These are phyloP conservation scores for Flaveria robusta DNA, from an alignment of 129 eudicot species.

Conservation along the genomic window DNA sequence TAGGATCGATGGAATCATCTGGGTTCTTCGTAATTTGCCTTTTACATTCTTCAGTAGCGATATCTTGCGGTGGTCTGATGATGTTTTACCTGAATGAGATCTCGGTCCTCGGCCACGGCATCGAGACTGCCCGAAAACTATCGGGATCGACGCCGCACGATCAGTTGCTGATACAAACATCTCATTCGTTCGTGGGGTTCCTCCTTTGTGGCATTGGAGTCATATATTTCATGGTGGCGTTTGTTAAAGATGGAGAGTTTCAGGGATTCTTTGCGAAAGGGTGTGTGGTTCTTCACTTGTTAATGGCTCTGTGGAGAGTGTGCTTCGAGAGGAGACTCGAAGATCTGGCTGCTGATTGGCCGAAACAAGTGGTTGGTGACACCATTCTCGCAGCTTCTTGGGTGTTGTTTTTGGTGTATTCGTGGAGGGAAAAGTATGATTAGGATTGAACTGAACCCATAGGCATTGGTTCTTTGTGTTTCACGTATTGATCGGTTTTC, in stretches of 20 bases:
- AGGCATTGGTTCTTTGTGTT: neutral
- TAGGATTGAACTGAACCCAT: neutral
- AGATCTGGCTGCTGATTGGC: slow-evolving; percentile 71
- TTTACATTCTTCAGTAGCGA: slow-evolving; percentile 53
- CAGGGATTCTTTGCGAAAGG: slow-evolving; percentile 83
- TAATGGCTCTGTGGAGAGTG: slow-evolving; percentile 72
- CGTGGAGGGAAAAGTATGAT: slow-evolving; percentile 78
- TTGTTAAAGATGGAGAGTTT: slow-evolving; percentile 69
- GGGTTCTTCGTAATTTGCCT: slow-evolving; percentile 66
- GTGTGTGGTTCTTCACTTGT: slow-evolving; percentile 62
- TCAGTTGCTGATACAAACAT: slow-evolving; percentile 54
- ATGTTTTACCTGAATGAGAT: slow-evolving; percentile 73
- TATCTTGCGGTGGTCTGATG: slow-evolving; percentile 60
- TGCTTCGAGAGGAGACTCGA: slow-evolving; percentile 64
- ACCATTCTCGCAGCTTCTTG: slow-evolving; percentile 62
- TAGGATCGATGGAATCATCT: slow-evolving; percentile 51
- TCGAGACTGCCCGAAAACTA: slow-evolving; percentile 62
- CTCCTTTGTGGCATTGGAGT: slow-evolving; percentile 65
- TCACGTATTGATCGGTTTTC: neutral
- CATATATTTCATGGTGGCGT: slow-evolving; percentile 70
- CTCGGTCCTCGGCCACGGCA: slow-evolving; percentile 66
- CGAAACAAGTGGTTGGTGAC: slow-evolving; percentile 66
- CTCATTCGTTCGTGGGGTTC: slow-evolving; percentile 70
- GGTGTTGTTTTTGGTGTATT: slow-evolving; percentile 68
- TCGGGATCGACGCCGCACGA: slow-evolving; percentile 79